Evolutionary conservation across 139 green algal species (phyloP), one percentile per base, ranked within the genome.

Genomic region (Pseudopediastrum boryanum): DNA sequence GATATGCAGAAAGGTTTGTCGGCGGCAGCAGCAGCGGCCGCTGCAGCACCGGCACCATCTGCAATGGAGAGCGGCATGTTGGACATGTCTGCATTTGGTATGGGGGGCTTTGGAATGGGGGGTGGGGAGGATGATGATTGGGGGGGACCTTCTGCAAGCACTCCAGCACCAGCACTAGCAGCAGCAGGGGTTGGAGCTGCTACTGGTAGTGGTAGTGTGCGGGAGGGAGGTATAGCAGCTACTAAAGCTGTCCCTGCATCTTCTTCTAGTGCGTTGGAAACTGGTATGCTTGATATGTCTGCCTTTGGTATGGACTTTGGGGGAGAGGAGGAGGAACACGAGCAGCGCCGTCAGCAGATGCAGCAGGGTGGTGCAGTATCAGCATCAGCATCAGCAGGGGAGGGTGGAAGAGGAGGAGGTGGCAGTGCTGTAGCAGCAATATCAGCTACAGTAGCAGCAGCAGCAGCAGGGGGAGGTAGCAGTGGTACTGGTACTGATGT

Each of bases 221-320:
- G n/a, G n/a, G n/a, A n/a, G n/a, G n/a, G n/a, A n/a, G n/a, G n/a
- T n/a, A n/a, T n/a, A 56, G 66, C 41, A 35, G 67, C 67, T 63
- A 31, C 67, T 4, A 41, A n/a, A 61, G 46, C 46, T 64, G 44
- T 44, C 33, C 21, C 62, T n/a, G 64, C 19, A 27, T 3, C 25
- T 42, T 39, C 10, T 36, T 36, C 19, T 33, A 36, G 50, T 66
- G 58, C 78, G 0, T 4, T 88, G 4, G 74, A 83, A 23, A 83
- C 67, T 13, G 83, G 83, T 44, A 79, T 83, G 78, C 67, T 84
- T 2, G 78, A 82, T 42, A 82, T 87, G 83, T 73, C 72, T 5
- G 75, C 79, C 0, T 84, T 87, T 72, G 75, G 65, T n/a, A n/a
- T n/a, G n/a, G n/a, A n/a, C n/a, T n/a, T n/a, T n/a, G n/a, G n/a